Evolutionary conservation across 2,329 filamentous ascomycete genomes (phyloP).

Genomic region (Fusarium xyrophilum): DNA sequence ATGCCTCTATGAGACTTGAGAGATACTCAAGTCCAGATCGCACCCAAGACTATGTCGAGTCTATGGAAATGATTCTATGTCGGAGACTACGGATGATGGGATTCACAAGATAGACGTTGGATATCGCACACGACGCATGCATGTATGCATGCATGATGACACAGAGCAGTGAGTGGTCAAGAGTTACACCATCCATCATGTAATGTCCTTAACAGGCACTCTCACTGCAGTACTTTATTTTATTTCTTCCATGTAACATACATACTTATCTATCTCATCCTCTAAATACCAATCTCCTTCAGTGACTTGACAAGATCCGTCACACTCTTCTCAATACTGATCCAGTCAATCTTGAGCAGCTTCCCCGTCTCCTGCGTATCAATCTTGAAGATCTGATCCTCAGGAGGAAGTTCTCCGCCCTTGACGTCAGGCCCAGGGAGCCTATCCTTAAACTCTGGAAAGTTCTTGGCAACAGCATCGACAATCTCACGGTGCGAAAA

Average conservation of each 20-base stretch:
- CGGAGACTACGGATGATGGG: slow-evolving; percentile 26
- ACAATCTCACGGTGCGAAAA: slow-evolving; percentile 57
- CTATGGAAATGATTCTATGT: background rate
- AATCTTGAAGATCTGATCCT: slow-evolving; percentile 56
- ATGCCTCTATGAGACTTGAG: background rate
- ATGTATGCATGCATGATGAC: slow-evolving; percentile 6
- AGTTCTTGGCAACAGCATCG: slow-evolving; percentile 53
- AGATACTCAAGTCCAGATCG: background rate
- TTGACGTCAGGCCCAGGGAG: slow-evolving; percentile 54
- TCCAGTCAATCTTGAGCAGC: slow-evolving; percentile 69
- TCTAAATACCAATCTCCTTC: slow-evolving; percentile 51
- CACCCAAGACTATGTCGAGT: no score
- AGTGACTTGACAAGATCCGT: slow-evolving; percentile 70
- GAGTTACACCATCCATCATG: slow-evolving; percentile 12
- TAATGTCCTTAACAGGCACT: background rate
- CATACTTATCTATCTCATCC: background rate
- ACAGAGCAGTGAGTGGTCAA: background rate
- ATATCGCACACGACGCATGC: background rate
- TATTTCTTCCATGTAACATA: background rate
- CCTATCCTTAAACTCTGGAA: slow-evolving; percentile 57
- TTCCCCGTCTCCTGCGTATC: slow-evolving; percentile 66
- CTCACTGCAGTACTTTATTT: slow-evolving; percentile 2
- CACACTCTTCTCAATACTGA: slow-evolving; percentile 65
- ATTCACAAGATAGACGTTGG: background rate
- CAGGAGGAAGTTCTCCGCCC: slow-evolving; percentile 53